Conservation (phyloP, 1,284 basidiomycete genomes). For the Afroboletus lepidellus region DNA sequence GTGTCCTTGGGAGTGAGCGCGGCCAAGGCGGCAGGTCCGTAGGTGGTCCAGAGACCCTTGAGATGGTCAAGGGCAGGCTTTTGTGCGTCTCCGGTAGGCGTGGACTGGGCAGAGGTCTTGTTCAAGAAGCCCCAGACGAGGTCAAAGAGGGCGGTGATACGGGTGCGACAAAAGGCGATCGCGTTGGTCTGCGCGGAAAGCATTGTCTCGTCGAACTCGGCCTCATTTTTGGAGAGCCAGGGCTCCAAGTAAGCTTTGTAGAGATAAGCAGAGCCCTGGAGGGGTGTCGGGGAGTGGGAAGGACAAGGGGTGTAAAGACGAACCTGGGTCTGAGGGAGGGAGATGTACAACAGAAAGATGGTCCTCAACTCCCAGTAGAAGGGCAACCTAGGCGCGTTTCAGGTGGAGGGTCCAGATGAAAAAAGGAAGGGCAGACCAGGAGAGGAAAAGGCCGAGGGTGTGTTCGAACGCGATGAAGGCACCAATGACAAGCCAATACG, state of each 20-base stretch:
- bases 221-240: slow-evolving; percentile 64
- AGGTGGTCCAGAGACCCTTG: slow-evolving; percentile 39
- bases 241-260: slow-evolving; percentile 68
- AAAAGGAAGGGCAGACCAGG: slow-evolving; percentile 53
- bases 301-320: slow-evolving; percentile 13
- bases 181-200: slow-evolving; percentile 51
- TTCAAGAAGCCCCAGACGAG: slow-evolving; percentile 44
- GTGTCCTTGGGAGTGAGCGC: slow-evolving; percentile 20
- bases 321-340: slow-evolving; percentile 74
- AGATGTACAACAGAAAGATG: slow-evolving; percentile 67
- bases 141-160: slow-evolving; percentile 47
- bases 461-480: slow-evolving; percentile 69
- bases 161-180: slow-evolving; percentile 50
- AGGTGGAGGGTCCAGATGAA: not conserved
- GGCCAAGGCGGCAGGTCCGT: slow-evolving; percentile 36
- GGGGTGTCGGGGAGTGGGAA: not conserved
- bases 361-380: slow-evolving; percentile 79
- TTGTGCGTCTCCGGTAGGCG: slow-evolving; percentile 15
- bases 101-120: slow-evolving; percentile 34
- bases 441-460: slow-evolving; percentile 63
- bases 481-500: slow-evolving; percentile 50
- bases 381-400: slow-evolving; percentile 56
- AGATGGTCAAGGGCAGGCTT: slow-evolving; percentile 24
- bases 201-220: slow-evolving; percentile 64
- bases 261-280: slow-evolving; percentile 71